Conservation (phyloP, 2,329 filamentous ascomycete genomes). For the Escovopsis sp. region DNA sequence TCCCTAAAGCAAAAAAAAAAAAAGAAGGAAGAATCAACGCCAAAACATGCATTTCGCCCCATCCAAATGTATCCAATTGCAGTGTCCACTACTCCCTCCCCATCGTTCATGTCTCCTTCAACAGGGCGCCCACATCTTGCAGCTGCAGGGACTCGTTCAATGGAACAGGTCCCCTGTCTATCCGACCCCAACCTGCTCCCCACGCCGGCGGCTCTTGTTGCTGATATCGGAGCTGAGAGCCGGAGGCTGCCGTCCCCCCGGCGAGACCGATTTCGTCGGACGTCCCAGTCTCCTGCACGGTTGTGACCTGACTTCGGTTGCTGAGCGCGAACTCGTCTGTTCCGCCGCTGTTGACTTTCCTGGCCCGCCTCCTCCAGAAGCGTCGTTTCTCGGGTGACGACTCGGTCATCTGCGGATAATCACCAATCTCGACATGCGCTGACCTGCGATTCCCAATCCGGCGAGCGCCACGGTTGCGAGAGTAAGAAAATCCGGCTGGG, state of each 20-base stretch:
- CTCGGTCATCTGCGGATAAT: constrained; percentile 23
- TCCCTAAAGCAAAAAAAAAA: too few relatives aligned
- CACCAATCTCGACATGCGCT: constrained; percentile 27
- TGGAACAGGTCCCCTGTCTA: constrained; percentile 16
- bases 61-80: neutral
- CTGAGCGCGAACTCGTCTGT: constrained; percentile 20
- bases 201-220: constrained; percentile 12
- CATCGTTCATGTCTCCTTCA: constrained; percentile 3
- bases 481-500: constrained; percentile 36
- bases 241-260: constrained; percentile 1
- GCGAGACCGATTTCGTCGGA: constrained; percentile 4
- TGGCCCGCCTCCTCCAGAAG: constrained; percentile 15
- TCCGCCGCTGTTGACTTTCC: constrained; percentile 15
- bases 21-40: neutral
- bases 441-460: constrained; percentile 16
- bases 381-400: constrained; percentile 12
- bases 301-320: constrained; percentile 9
- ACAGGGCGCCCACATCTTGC: constrained; percentile 6
- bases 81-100: neutral
- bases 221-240: constrained; percentile 1
- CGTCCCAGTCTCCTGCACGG: constrained; percentile 10
- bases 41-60: neutral
- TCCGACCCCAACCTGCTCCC: constrained; percentile 18
- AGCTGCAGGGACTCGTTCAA: constrained; percentile 6
- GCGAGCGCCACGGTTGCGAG: constrained; percentile 16